Percentiles rank a stretch among this genome's conserved stretches.
phyloP scores from a whole-genome alignment of 2,329 filamentous ascomycete genomes.

The Knufia fluminis region DNA sequence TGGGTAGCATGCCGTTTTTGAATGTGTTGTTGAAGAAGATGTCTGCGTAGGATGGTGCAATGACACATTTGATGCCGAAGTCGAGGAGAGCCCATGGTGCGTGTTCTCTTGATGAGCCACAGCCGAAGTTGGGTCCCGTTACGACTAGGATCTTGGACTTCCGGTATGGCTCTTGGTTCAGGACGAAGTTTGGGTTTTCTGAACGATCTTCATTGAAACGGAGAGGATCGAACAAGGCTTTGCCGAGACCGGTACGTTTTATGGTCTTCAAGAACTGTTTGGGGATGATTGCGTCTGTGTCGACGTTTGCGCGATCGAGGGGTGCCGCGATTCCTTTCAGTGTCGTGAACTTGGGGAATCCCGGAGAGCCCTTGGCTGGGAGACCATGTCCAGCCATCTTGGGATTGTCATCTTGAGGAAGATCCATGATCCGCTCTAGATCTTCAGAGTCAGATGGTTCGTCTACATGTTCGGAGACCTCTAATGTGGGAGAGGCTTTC shows the following conservation, averaged over 20 bases:
- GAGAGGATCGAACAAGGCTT: slow-evolving; percentile 76
- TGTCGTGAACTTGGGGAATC: slow-evolving; percentile 73
- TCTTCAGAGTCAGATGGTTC: slow-evolving; percentile 53
- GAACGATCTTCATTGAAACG: slow-evolving; percentile 65
- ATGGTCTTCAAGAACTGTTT: slow-evolving; percentile 99
- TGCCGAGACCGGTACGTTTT: slow-evolving; percentile 88
- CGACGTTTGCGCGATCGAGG: slow-evolving; percentile 79
- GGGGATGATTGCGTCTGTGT: slow-evolving; percentile 98
- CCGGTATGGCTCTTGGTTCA: slow-evolving; percentile 84
- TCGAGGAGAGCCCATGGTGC: slow-evolving; percentile 94
- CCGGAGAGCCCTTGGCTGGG: slow-evolving; percentile 42
- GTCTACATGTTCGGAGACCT: slow-evolving; percentile 46
- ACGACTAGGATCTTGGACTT: slow-evolving; percentile 80
- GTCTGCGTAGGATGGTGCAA: slow-evolving; percentile 77
- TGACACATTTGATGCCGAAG: slow-evolving; percentile 90
- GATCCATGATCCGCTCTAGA: slow-evolving; percentile 54
- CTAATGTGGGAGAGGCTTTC: slow-evolving; percentile 50
- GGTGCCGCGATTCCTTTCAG: slow-evolving; percentile 83
- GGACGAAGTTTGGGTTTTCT: slow-evolving; percentile 72
- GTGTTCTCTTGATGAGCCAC: slow-evolving; percentile 85
- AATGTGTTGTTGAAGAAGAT: slow-evolving; percentile 99
- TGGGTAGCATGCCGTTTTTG: slow-evolving; percentile 98
- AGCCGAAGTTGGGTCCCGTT: slow-evolving; percentile 90
- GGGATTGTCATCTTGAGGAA: slow-evolving; percentile 57
- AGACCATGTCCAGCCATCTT: slow-evolving; percentile 49